A percentile compares a stretch with the other conserved stretches of the same genome.
Evolutionary conservation across 192 early-diverging fungal species (phyloP).

Genomic region (Podila epicladia): DNA sequence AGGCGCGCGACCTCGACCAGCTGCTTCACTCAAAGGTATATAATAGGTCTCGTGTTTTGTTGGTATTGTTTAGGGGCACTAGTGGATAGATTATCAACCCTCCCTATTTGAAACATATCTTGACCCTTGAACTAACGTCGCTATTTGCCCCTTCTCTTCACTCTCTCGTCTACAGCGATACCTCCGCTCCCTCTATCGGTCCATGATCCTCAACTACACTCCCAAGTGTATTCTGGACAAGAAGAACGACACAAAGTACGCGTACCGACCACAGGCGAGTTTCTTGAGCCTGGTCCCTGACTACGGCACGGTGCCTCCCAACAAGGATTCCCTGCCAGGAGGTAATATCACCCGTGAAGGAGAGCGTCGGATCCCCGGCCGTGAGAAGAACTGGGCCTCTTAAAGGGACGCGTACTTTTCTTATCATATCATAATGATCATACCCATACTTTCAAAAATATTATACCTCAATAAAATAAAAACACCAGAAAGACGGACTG

Average conservation of each 20-base stretch:
- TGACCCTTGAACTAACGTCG: neutral
- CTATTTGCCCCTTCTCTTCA: neutral
- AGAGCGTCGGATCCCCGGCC: neutral
- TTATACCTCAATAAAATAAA: neutral
- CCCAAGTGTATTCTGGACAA: constrained; percentile 27
- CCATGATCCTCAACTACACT: constrained; percentile 26
- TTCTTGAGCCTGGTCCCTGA: constrained; percentile 35
- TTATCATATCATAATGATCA: neutral
- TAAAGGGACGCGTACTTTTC: neutral
- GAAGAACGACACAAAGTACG: constrained; percentile 29
- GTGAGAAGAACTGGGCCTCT: neutral
- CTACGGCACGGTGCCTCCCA: constrained; percentile 29
- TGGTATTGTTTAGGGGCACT: no score
- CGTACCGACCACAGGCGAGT: constrained; percentile 44
- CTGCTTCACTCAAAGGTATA: constrained; percentile 26
- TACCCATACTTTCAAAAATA: neutral
- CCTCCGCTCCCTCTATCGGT: constrained; percentile 14
- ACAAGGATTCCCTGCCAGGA: neutral
- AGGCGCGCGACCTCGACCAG: constrained; percentile 22
- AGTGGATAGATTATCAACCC: no score
- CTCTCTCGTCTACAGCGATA: constrained; percentile 1
- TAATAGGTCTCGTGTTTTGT: neutral
- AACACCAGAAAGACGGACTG: no score
- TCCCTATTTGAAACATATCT: no score
- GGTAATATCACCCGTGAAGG: neutral